Percentiles rank a stretch among this genome's conserved stretches.
Evolutionary conservation across 331 rosid species (phyloP).

Genomic region (Rhamnella rubrinervis): DNA sequence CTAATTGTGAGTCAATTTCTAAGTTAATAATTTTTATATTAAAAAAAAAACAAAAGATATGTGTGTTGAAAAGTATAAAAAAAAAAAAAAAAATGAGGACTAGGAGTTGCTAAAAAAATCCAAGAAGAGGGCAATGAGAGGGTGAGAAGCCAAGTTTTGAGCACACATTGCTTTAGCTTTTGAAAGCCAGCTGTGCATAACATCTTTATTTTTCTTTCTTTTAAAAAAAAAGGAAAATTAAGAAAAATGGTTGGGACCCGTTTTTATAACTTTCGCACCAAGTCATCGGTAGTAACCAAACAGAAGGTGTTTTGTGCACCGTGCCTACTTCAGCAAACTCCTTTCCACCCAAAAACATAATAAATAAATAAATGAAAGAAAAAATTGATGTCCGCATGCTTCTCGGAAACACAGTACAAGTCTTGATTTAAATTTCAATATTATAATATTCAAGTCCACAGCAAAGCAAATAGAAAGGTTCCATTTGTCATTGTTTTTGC

Average conservation of each 20-base stretch:
- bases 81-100: background rate
- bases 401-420: conserved; percentile 6
- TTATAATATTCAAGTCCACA: too few species aligned
- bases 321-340: conserved; percentile 20
- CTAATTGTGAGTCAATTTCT: too few species aligned
- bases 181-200: conserved; percentile 17
- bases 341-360: background rate
- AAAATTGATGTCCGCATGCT: conserved; percentile 27
- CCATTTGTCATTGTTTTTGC: too few species aligned
- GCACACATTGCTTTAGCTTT: conserved; percentile 2
- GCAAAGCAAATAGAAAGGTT: too few species aligned
- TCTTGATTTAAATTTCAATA: too few species aligned
- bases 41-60: conserved; percentile 1
- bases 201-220: background rate
- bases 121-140: background rate
- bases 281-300: conserved; percentile 14
- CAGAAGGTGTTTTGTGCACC: conserved; percentile 23
- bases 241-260: conserved; percentile 22
- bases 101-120: background rate
- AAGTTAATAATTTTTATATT: too few species aligned
- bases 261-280: background rate
- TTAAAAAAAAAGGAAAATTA: background rate
- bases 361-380: background rate
- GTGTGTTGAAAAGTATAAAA: background rate
- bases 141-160: background rate